Conservation (phyloP, 148 eudicot species). For the Camellia lanceoleosa region DNA sequence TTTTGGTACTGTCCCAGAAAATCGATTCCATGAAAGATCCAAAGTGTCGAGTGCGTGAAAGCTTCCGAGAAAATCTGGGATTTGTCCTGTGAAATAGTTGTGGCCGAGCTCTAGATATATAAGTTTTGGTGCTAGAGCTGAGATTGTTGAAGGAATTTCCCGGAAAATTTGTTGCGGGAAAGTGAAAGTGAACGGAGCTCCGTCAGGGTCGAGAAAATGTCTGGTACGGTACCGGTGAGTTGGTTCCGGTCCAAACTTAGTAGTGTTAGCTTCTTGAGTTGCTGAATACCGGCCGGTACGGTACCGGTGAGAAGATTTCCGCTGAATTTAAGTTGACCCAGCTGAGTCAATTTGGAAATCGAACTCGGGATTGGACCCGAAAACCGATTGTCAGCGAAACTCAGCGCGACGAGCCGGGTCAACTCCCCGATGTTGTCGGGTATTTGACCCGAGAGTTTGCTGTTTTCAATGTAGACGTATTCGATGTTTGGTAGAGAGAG, state of each 20-base stretch:
- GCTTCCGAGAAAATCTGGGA: constrained; percentile 56
- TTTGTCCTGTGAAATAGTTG: constrained; percentile 37
- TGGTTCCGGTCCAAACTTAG: constrained; percentile 31
- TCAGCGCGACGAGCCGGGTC: no score
- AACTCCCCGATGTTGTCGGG: no score
- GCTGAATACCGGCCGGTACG: constrained; percentile 28
- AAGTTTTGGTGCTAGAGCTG: constrained; percentile 26
- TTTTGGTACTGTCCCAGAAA: no score
- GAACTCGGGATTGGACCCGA: constrained; percentile 46
- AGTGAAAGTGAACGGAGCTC: constrained; percentile 25
- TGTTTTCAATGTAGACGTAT: no score
- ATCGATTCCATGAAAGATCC: no score
- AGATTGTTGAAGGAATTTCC: constrained; percentile 39
- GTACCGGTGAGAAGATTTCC: constrained; percentile 42
- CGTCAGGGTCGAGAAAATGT: constrained; percentile 34
- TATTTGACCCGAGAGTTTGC: no score
- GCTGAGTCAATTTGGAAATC: constrained; percentile 30
- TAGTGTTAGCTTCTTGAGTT: constrained; percentile 25
- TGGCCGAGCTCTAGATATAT: constrained; percentile 34
- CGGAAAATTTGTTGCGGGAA: constrained; percentile 42
- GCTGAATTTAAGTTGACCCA: constrained; percentile 37
- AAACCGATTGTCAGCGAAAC: no score
- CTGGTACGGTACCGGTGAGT: constrained; percentile 40
- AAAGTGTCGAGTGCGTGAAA: no score
- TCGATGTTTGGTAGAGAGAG: no score